A percentile compares a stretch with the other conserved stretches of the same genome.
These are phyloP conservation scores for Podospora pseudoanserina DNA, from an alignment of 495 filamentous ascomycete genomes.

Conservation along the genomic window DNA sequence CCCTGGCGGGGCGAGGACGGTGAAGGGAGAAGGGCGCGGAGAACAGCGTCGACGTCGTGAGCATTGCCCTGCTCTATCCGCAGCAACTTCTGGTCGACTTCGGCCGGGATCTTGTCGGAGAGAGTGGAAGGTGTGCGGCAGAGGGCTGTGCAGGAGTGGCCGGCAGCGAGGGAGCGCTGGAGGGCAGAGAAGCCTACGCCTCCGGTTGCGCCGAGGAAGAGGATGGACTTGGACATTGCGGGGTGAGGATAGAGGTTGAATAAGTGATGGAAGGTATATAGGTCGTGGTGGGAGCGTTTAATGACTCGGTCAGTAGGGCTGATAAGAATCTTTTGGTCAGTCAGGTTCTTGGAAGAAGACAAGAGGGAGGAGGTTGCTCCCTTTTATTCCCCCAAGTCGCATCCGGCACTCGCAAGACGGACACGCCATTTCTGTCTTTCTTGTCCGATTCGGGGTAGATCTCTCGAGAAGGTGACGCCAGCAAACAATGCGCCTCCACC, in stretches of 20 bases:
- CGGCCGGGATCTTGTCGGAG: conserved; percentile 34
- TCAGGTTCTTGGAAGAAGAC: background rate
- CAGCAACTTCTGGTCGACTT: conserved; percentile 35
- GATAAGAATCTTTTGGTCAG: background rate
- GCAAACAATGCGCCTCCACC: background rate
- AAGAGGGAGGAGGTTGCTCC: background rate
- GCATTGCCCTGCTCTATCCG: conserved; percentile 51
- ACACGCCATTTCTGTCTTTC: background rate
- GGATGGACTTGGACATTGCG: conserved; percentile 34
- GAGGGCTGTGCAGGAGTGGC: conserved; percentile 51
- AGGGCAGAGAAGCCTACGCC: conserved; percentile 48
- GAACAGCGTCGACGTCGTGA: conserved; percentile 42
- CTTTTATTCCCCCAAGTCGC: conserved; percentile 9
- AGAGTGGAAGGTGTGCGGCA: conserved; percentile 64
- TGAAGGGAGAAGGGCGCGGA: conserved; percentile 30
- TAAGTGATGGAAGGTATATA: background rate
- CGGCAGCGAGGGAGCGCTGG: conserved; percentile 46
- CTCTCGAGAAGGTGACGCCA: background rate
- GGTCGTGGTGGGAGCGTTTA: no score
- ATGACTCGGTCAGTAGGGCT: background rate
- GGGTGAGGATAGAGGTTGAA: conserved; percentile 3
- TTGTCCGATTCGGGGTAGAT: background rate
- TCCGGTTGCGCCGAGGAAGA: conserved; percentile 58
- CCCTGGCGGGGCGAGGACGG: conserved; percentile 5
- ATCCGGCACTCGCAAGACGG: background rate